Evolutionary conservation across 2,329 filamentous ascomycete genomes (phyloP).

Genomic region (Colletotrichum plurivorum): DNA sequence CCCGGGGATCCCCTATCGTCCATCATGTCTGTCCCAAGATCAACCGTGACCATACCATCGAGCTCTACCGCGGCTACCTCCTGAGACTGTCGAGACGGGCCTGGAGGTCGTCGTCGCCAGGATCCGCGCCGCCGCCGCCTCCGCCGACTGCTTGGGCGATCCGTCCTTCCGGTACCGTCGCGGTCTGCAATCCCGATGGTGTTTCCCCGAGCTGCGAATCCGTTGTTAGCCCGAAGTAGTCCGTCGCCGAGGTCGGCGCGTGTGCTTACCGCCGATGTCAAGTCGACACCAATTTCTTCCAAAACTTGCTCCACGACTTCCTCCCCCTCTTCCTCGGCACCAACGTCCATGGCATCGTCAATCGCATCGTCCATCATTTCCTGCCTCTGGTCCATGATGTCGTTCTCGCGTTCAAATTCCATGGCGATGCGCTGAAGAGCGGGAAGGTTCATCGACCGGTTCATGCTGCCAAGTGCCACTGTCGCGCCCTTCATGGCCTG

Average conservation of each 20-base stretch:
- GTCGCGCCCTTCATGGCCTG: conserved; percentile 99
- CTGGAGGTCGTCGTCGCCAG: conserved; percentile 93
- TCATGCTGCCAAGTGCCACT: conserved; percentile 94
- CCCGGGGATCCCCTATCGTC: conserved; percentile 8
- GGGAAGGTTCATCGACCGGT: conserved; percentile 96
- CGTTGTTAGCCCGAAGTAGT: conserved; percentile 44
- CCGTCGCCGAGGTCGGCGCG: background rate
- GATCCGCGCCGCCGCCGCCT: conserved; percentile 68
- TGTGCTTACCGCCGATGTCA: conserved; percentile 85
- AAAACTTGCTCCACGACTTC: conserved; percentile 97
- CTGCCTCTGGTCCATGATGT: conserved; percentile 98
- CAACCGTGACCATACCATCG: background rate
- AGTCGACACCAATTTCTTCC: conserved; percentile 95
- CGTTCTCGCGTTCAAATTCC: conserved; percentile 99
- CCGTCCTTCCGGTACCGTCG: conserved; percentile 78
- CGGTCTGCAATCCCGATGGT: conserved; percentile 84
- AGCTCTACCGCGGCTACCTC: conserved; percentile 54
- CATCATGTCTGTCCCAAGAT: conserved; percentile 17
- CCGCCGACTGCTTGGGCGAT: conserved; percentile 90
- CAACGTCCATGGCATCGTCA: conserved; percentile 93
- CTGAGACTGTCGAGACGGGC: conserved; percentile 91
- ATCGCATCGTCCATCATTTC: conserved; percentile 99
- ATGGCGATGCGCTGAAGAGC: conserved; percentile 96
- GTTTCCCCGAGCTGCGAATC: conserved; percentile 86
- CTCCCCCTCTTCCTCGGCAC: conserved; percentile 94